phyloP scores from a whole-genome alignment of 2,329 filamentous ascomycete species.

The Xylaria sp. region DNA sequence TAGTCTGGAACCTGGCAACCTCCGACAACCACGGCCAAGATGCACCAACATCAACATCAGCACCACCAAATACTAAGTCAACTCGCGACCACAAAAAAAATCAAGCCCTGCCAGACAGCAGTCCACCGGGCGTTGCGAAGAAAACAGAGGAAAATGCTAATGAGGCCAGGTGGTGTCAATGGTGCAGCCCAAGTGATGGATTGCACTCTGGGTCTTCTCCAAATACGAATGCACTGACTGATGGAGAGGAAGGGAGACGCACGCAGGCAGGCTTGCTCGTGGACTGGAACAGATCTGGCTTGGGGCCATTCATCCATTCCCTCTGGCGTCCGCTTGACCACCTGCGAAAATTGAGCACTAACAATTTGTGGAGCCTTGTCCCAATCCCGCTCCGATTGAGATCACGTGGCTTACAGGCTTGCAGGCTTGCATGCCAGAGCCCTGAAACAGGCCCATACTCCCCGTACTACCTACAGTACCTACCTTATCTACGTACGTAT shows the following conservation, averaged over 20 bases:
- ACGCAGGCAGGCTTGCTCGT: constrained; percentile 25
- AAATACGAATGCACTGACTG: constrained; percentile 17
- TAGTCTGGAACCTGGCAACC: constrained; percentile 30
- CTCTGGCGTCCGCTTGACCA: constrained; percentile 5
- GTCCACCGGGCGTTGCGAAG: constrained; percentile 12
- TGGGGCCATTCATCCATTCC: constrained; percentile 28
- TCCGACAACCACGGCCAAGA: constrained; percentile 32
- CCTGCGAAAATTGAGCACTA: constrained; percentile 31
- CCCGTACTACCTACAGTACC: background rate
- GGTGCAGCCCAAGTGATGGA: background rate
- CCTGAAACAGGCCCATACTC: background rate
- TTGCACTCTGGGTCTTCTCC: background rate
- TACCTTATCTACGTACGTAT: no score
- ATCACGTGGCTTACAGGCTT: constrained; percentile 35
- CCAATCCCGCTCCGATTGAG: constrained; percentile 10
- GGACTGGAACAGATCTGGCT: constrained; percentile 30
- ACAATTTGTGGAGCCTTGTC: constrained; percentile 23
- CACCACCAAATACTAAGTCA: constrained; percentile 7
- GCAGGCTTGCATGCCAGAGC: constrained; percentile 31
- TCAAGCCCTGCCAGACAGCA: constrained; percentile 17
- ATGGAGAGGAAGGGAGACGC: constrained; percentile 28
- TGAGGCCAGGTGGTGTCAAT: constrained; percentile 16
- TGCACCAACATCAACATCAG: constrained; percentile 29
- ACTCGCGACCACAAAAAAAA: no score
- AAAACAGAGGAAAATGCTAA: background rate